These are phyloP conservation scores for Mucor piriformis DNA, from an alignment of 371 early-diverging fungal species.

Conservation along the genomic window DNA sequence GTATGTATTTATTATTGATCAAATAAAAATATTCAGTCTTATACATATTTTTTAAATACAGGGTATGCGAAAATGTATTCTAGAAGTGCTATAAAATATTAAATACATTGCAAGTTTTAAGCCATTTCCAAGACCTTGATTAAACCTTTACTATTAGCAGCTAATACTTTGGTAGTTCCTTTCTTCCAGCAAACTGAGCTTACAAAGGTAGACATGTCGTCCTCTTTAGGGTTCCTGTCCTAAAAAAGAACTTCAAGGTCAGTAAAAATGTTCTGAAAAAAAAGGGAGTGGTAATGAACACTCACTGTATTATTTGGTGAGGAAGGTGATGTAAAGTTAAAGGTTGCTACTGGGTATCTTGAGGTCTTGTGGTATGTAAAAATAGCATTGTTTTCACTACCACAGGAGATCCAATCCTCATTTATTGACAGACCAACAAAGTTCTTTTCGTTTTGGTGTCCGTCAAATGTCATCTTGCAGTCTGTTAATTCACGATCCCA, in stretches of 20 bases:
- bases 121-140: slow-evolving; percentile 69
- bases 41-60: too few species aligned
- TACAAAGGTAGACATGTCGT: slow-evolving; percentile 77
- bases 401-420: slow-evolving; percentile 88
- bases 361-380: slow-evolving; percentile 80
- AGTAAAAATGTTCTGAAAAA: neutral
- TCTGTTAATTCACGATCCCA: slow-evolving; percentile 69
- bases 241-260: neutral
- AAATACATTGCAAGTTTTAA: too few species aligned
- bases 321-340: slow-evolving; percentile 63
- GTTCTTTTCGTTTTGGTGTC: slow-evolving; percentile 92
- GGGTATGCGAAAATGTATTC: too few species aligned
- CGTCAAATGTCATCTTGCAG: slow-evolving; percentile 72
- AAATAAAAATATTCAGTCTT: too few species aligned
- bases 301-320: slow-evolving; percentile 32
- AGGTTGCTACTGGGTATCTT: slow-evolving; percentile 69
- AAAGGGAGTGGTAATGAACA: slow-evolving; percentile 1
- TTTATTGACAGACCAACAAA: slow-evolving; percentile 89
- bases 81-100: too few species aligned
- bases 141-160: slow-evolving; percentile 89
- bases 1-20: too few species aligned
- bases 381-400: slow-evolving; percentile 88
- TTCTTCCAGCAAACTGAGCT: slow-evolving; percentile 91
- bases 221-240: slow-evolving; percentile 50
- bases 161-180: slow-evolving; percentile 71